Conservation (phyloP, 2,329 filamentous ascomycete species). For the Fusarium nematophilum region DNA sequence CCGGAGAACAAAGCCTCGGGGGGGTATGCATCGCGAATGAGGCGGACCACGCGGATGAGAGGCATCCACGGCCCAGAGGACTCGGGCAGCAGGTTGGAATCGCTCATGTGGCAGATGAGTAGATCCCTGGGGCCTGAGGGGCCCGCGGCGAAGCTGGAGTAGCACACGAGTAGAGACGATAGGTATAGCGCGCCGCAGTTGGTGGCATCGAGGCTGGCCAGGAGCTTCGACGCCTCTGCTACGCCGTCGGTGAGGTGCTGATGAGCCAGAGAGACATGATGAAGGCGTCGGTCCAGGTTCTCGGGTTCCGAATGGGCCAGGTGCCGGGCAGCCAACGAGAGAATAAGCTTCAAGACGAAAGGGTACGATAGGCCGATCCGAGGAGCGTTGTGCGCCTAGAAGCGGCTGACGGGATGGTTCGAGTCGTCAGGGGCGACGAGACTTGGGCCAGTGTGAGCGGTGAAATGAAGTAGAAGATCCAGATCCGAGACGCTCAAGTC, state of each 20-base stretch:
- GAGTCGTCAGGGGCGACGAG: conserved; percentile 1
- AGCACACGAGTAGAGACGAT: conserved; percentile 5
- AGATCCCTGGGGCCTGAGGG: neutral
- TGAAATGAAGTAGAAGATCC: conserved; percentile 5
- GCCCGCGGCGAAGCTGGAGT: conserved; percentile 2
- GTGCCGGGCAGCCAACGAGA: conserved; percentile 2
- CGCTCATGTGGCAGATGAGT: neutral
- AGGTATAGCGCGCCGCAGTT: conserved; percentile 7
- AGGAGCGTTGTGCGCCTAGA: neutral
- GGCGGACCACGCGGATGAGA: no score
- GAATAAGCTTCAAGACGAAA: neutral
- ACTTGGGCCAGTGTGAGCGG: neutral
- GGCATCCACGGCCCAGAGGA: no score
- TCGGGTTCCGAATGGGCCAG: neutral
- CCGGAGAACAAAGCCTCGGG: no score
- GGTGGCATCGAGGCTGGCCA: neutral
- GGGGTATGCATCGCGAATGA: no score
- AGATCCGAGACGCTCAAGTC: neutral
- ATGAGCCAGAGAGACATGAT: neutral
- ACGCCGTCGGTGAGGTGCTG: neutral
- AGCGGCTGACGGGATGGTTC: neutral
- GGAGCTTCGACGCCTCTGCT: neutral
- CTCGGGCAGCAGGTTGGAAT: neutral
- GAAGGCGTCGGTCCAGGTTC: no score
- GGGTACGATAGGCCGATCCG: conserved; percentile 1